Conservation (phyloP, 129 eudicot genomes). For the Centaurea solstitialis region DNA sequence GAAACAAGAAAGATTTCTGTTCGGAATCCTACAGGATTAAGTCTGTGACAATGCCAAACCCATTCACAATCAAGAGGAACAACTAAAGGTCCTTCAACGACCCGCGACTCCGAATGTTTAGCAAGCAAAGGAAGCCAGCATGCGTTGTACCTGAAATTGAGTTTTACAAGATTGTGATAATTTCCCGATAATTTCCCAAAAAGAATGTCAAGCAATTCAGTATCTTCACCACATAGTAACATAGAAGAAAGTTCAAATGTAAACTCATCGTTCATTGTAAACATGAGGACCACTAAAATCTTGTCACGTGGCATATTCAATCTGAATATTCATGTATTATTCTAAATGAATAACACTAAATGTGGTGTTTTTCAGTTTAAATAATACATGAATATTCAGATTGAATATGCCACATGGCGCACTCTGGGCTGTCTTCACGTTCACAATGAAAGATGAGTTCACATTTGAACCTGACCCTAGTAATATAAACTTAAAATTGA, state of each 20-base stretch:
- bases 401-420: too few species aligned
- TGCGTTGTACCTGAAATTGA: constrained; percentile 66
- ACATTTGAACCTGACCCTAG: too few species aligned
- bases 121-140: constrained; percentile 97
- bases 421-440: too few species aligned
- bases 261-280: too few species aligned
- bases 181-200: background rate
- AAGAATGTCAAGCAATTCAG: background rate
- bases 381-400: too few species aligned
- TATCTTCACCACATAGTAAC: background rate
- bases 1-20: background rate
- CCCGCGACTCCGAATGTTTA: constrained; percentile 53
- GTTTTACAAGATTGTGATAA: background rate
- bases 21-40: constrained; percentile 78
- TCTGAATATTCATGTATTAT: too few species aligned
- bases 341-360: too few species aligned
- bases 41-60: constrained; percentile 99
- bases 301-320: too few species aligned
- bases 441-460: too few species aligned
- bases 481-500: background rate
- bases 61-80: constrained; percentile 99
- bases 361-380: too few species aligned
- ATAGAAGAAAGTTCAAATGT: too few species aligned
- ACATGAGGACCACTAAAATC: too few species aligned
- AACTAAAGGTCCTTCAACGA: constrained; percentile 78